Evolutionary conservation across 2,329 filamentous ascomycete species (phyloP), one percentile per base, ranked within the genome.

Genomic region (Fusarium sp.): DNA sequence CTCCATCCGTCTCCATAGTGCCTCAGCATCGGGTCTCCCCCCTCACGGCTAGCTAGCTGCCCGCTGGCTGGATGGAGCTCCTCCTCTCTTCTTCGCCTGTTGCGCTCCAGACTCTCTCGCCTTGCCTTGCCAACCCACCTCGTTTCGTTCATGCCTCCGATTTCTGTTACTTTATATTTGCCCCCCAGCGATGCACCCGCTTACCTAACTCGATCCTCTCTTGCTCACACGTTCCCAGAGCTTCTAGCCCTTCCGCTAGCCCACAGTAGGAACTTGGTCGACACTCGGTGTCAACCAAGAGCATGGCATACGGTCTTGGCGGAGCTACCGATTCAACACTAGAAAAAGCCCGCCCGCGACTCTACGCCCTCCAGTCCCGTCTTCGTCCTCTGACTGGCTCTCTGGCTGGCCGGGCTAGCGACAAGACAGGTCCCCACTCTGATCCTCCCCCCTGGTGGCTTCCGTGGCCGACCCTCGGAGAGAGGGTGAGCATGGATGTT

Each of bases 231-330:
- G 30, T 38, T 20, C 35, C 33, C 40, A 57, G 54, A 37, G 64
- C 59, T 37, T 61, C 56, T 43, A 38, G 32, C 33, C 52, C 47
- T 27, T 33, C 27, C 56, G 50, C 63, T 71, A 73, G 54, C 45
- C 61, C 56, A 33, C 32, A 69, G 68, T 35, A 47, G 45, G 56
- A 61, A 69, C 27, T 30, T 47, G 38, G 43, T 60, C 56, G 57
- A 63, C 58, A 43, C 60, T 74, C 52, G 61, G 72, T 50, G 68
- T 61, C 38, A 40, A 45, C 56, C 68, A 66, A 66, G 57, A 59
- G 65, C 38, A 72, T 69, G 68, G 72, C 62, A 70, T 56, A 63
- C 43, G 65, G 71, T 22, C 72, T 75, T 75, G 73, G 73, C 72
- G 61, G 38, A 66, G 35, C 62, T 61, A 57, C 37, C 33, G 22